Percentiles rank a stretch among this genome's conserved stretches.
phyloP scores from a whole-genome alignment of 768 basidiomycete genomes.

The Psilocybe cubensis region DNA sequence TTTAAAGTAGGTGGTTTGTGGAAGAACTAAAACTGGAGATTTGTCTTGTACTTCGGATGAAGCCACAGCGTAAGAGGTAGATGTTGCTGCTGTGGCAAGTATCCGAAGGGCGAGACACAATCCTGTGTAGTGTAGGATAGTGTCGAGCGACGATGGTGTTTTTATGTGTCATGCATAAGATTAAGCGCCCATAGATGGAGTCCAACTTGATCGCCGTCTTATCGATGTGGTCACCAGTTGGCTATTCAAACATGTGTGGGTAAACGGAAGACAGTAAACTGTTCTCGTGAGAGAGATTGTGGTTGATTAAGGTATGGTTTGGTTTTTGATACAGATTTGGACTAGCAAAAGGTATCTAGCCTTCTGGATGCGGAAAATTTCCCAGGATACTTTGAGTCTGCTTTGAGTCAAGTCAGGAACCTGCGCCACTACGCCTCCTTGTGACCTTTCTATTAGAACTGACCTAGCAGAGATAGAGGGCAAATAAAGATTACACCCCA shows the following conservation, averaged over 20 bases:
- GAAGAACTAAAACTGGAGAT: background rate
- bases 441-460: too few species aligned
- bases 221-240: background rate
- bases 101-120: conserved; percentile 16
- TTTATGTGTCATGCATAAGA: conserved; percentile 1
- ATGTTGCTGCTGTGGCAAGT: conserved; percentile 5
- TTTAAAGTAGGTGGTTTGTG: background rate
- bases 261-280: background rate
- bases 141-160: too few species aligned
- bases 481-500: too few species aligned
- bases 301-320: background rate
- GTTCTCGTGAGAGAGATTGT: background rate
- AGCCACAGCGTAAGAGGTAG: background rate
- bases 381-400: too few species aligned
- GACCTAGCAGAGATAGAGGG: too few species aligned
- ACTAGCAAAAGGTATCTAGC: too few species aligned
- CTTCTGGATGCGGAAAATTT: too few species aligned
- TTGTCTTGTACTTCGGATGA: conserved; percentile 13
- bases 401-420: too few species aligned
- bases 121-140: background rate
- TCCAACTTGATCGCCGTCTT: background rate
- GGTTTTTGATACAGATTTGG: background rate
- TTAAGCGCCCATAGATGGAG: conserved; percentile 10
- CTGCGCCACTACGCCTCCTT: too few species aligned
- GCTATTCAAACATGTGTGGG: background rate